Evolutionary conservation across 2,329 filamentous ascomycete genomes (phyloP).

Genomic region (Cyphellophora europaea): DNA sequence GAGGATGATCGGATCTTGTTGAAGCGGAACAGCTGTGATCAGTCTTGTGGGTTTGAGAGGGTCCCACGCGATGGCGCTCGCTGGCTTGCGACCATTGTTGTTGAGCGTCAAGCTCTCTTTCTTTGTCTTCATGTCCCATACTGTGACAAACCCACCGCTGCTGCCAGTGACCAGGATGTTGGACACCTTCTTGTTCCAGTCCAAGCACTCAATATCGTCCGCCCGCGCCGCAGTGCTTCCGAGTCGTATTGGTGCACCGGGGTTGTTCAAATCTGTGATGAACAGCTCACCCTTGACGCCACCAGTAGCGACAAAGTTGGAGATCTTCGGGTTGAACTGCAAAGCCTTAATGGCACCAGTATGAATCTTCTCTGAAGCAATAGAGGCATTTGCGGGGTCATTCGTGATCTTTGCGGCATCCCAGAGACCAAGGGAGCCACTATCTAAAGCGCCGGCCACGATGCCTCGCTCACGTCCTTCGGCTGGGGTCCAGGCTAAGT

Average conservation of each 20-base stretch:
- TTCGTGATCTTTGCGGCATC: slow-evolving; percentile 64
- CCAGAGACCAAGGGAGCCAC: slow-evolving; percentile 87
- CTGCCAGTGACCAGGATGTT: slow-evolving; percentile 95
- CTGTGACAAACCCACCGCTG: slow-evolving; percentile 87
- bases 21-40: slow-evolving; percentile 81
- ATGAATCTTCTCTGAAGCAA: slow-evolving; percentile 83
- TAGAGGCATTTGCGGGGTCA: slow-evolving; percentile 59
- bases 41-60: slow-evolving; percentile 84
- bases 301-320: slow-evolving; percentile 83
- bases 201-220: slow-evolving; percentile 90
- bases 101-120: slow-evolving; percentile 94
- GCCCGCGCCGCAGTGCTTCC: slow-evolving; percentile 81
- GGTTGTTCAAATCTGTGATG: slow-evolving; percentile 88
- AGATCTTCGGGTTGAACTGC: slow-evolving; percentile 90
- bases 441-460: slow-evolving; percentile 91
- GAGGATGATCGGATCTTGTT: slow-evolving; percentile 77
- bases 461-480: slow-evolving; percentile 73
- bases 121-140: slow-evolving; percentile 98
- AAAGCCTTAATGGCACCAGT: slow-evolving; percentile 85
- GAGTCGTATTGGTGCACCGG: slow-evolving; percentile 76
- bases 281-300: slow-evolving; percentile 94
- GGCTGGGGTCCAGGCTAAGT: slow-evolving; percentile 85
- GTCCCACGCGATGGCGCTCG: slow-evolving; percentile 95
- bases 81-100: slow-evolving; percentile 76
- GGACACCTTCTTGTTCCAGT: slow-evolving; percentile 97